Conservation (phyloP, 352 stramenopile species). For the Globisporangium takayamanum region DNA sequence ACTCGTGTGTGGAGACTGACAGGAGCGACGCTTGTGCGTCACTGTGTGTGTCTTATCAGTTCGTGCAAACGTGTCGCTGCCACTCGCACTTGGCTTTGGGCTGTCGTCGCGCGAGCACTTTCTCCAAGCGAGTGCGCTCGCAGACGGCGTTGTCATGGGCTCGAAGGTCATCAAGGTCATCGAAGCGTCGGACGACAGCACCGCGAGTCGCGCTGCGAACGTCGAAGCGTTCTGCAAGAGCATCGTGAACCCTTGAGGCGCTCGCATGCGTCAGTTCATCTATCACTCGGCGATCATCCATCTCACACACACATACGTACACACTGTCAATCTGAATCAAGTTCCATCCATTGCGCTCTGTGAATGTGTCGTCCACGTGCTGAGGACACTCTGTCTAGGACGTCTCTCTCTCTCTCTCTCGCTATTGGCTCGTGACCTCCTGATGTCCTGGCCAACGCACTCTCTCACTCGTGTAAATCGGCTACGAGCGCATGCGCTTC, state of each 20-base stretch:
- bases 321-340: background rate
- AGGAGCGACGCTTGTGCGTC: conserved; percentile 5
- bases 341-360: background rate
- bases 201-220: conserved; percentile 50
- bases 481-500: conserved; percentile 27
- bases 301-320: background rate
- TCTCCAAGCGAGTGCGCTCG: conserved; percentile 87
- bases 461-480: background rate
- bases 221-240: conserved; percentile 75
- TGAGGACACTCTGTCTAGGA: too few relatives aligned
- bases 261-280: background rate
- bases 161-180: conserved; percentile 87
- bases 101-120: conserved; percentile 93
- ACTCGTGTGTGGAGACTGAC: background rate
- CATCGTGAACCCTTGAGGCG: conserved; percentile 42
- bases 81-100: conserved; percentile 96
- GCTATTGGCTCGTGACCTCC: background rate
- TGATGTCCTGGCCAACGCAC: background rate
- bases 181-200: conserved; percentile 57
- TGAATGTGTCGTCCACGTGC: background rate
- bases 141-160: conserved; percentile 88
- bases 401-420: too few relatives aligned
- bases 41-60: conserved; percentile 33
- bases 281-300: background rate
- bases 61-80: conserved; percentile 77